Base-by-base conservation (phyloP, 2,329 filamentous ascomycete species). In the Cercospora citrullina region DNA sequence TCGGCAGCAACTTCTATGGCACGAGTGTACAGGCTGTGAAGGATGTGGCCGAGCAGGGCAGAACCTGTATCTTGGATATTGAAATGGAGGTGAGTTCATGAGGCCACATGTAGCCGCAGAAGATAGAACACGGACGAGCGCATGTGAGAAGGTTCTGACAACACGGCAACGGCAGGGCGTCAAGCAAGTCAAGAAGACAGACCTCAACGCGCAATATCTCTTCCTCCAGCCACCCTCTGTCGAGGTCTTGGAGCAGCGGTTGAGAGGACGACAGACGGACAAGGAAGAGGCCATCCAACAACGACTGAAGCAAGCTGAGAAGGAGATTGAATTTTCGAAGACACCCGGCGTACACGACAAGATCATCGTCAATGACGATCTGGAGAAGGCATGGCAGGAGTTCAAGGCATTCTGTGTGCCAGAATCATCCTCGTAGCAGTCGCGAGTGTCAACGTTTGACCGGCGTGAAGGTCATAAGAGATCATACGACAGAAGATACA, bases 61-160 rank as follows among this genome's bases (percentile, higher is more conserved):
- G 88, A 80, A 90, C 89, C 18, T 94, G 94, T 69, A 89, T 97
- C 59, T 83, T 97, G 73, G 94, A 98, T 79, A 98, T 97, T 77
- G 94, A 97, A 85, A 97, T 97, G 92, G 93, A 97, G 87, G 89
- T 90, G 78, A 64, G 62, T 64, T 5, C 23, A 30, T 36, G 82
- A 74, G 1, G 12, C 10, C 4, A 5, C 5, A 8, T 48, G n/a
- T 53, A 30, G 7, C 18, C 7, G 30, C 28, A 30, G 18, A 12
- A 36, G 36, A 16, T n/a, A n/a, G 33, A 8, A 36, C 7, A n/a
- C 4, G 26, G 23, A 18, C 5, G 7, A 21, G 39, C 48, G 16
- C 16, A 6, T 30, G 5, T 10, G 21, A 26, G 42, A 8, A 16
- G 28, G 30, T 53, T 23, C 65, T 67, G 8, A 66, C 33, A 28